Evolutionary conservation across 805 yeast species (phyloP).

Genomic region (Myxozyma mucilagina): DNA sequence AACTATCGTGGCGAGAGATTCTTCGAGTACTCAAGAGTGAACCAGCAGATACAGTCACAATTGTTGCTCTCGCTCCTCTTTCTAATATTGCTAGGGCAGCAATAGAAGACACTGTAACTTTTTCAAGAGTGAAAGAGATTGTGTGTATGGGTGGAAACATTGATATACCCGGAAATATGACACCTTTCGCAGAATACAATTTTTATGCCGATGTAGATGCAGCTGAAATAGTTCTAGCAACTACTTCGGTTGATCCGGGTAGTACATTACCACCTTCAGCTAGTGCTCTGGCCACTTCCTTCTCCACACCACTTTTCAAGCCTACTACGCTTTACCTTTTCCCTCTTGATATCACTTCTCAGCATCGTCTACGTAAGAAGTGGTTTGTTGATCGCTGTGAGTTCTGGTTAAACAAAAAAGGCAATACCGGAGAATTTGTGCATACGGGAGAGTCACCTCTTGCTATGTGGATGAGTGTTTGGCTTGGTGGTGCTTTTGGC

Average conservation of each 20-base stretch:
- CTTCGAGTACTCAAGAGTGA: constrained; percentile 41
- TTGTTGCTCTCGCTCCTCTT: constrained; percentile 45
- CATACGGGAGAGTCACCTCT: constrained; percentile 37
- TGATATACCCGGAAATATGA: constrained; percentile 43
- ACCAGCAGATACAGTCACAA: constrained; percentile 42
- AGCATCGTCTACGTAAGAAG: constrained; percentile 36
- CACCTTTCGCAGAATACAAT: constrained; percentile 48
- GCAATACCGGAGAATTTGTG: background rate
- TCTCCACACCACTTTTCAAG: constrained; percentile 9
- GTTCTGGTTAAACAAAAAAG: constrained; percentile 10
- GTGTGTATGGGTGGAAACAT: constrained; percentile 47
- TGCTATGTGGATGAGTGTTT: constrained; percentile 41
- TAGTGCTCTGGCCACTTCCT: constrained; percentile 13
- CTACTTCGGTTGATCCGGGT: constrained; percentile 38
- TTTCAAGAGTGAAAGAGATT: constrained; percentile 39
- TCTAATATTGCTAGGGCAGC: constrained; percentile 47
- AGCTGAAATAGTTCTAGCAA: constrained; percentile 43
- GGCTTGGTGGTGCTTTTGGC: constrained; percentile 39
- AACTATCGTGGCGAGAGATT: constrained; percentile 42
- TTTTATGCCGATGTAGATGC: constrained; percentile 46
- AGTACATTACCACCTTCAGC: constrained; percentile 37
- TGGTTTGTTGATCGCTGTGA: constrained; percentile 20
- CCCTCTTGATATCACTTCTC: constrained; percentile 44
- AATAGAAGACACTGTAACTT: constrained; percentile 41
- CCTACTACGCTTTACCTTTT: constrained; percentile 40